A percentile compares a stretch with the other conserved stretches of the same genome.
These are phyloP conservation scores for Verruconis gallopava DNA, from an alignment of 2,329 filamentous ascomycete genomes.

Conservation along the genomic window DNA sequence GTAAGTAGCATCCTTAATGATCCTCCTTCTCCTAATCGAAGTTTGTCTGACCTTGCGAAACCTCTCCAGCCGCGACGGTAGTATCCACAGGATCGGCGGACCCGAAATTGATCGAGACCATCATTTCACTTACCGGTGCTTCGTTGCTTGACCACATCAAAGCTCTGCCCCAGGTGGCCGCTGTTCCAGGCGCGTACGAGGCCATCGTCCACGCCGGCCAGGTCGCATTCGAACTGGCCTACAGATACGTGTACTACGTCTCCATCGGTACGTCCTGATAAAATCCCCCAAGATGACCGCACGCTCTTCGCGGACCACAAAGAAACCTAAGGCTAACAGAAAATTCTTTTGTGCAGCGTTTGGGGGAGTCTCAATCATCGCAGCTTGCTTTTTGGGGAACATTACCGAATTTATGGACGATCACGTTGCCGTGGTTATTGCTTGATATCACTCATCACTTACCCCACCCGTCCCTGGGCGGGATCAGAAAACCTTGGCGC, in stretches of 20 bases:
- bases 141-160: conserved; percentile 6
- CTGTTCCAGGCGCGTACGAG: conserved; percentile 1
- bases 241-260: conserved; percentile 10
- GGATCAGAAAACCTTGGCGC: too few species aligned
- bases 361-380: conserved; percentile 8
- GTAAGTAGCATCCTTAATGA: conserved; percentile 1
- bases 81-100: not conserved
- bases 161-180: not conserved
- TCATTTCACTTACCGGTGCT: conserved; percentile 6
- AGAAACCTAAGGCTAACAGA: too few species aligned
- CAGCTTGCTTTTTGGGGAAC: conserved; percentile 10
- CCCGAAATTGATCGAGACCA: not conserved
- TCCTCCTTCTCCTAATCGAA: not conserved
- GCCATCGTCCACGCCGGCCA: conserved; percentile 8
- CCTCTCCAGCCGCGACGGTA: conserved; percentile 1
- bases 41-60: not conserved
- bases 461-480: too few species aligned
- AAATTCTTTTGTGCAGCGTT: not conserved
- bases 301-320: not conserved
- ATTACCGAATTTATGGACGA: conserved; percentile 11
- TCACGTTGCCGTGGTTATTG: conserved; percentile 3
- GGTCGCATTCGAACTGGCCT: conserved; percentile 7
- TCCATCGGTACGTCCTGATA: conserved; percentile 1
- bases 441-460: too few species aligned
- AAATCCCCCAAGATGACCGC: not conserved